Conservation (phyloP, 768 basidiomycete species). For the Hirschioporus abietinus region DNA sequence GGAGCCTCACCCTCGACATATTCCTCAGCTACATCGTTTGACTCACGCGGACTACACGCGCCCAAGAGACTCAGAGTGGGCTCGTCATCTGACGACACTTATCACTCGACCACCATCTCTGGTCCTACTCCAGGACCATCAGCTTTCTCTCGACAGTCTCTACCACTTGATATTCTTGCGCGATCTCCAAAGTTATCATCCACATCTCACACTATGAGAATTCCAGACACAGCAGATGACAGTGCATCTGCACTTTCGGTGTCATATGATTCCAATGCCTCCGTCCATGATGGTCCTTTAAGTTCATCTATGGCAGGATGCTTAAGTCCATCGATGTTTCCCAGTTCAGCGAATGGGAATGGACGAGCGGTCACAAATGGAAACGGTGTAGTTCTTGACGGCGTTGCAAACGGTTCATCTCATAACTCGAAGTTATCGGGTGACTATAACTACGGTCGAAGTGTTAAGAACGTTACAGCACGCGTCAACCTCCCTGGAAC, state of each 20-base stretch:
- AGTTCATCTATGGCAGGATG: conserved; percentile 21
- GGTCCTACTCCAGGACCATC: not conserved
- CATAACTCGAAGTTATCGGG: conserved; percentile 16
- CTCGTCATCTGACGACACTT: not conserved
- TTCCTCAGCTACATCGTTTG: not conserved
- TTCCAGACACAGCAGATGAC: conserved; percentile 39
- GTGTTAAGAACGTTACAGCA: conserved; percentile 48
- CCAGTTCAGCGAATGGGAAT: conserved; percentile 33
- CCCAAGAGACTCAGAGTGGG: not conserved
- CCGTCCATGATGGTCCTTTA: conserved; percentile 47
- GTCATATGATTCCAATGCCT: conserved; percentile 35
- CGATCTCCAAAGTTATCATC: not conserved
- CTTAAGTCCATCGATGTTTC: conserved; percentile 23
- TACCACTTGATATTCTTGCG: not conserved
- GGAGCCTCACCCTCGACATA: not conserved
- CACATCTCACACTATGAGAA: conserved; percentile 37
- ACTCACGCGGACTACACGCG: not conserved
- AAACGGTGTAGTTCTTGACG: conserved; percentile 10
- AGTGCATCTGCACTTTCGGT: conserved; percentile 38
- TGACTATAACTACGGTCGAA: conserved; percentile 18
- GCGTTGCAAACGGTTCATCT: conserved; percentile 10
- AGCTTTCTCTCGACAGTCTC: not conserved
- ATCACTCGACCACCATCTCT: not conserved
- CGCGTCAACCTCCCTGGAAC: conserved; percentile 68
- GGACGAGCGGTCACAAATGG: conserved; percentile 21